Evolutionary conservation across 2,329 filamentous ascomycete species (phyloP), one percentile per base, ranked within the genome.

Genomic region (Chaetomium strumarium): DNA sequence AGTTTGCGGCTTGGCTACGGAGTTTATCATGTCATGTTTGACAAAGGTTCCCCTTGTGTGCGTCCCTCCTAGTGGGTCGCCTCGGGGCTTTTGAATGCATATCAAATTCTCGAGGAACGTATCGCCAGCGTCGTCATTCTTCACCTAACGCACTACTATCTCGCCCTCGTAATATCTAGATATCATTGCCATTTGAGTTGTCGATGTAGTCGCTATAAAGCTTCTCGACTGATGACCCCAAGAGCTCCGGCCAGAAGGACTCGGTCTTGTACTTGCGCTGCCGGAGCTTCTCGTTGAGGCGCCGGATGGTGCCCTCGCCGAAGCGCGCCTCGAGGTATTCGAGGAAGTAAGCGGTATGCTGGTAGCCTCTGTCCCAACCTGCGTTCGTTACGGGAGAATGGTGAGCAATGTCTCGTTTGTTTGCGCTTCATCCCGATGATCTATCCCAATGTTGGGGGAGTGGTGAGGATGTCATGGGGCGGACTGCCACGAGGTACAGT

Each of bases 281-380:
- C 55, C 83, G 75, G 66, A 95, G 68, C 58, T 77, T 79, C 63
- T 83, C 85, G 63, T 95, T 86, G 46, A 93, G 68, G 52, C 73
- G 76, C 51, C 80, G 72, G 29, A 87, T 75, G 0, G 79, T 80
- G 8, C 80, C 82, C 9, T 67, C 63, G 0, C 82, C 83, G 59
- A 80, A 86, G 44, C 76, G 76, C 34, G 73, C 68, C 70, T 96
- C 91, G 43, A 97, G 71, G 72, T 89, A 96, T 50, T 93, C 84
- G 46, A 97, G 71, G 62, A 97, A 97, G 68, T 89, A 97, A 1
- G 85, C 93, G 7, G 92, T 97, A 60, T 86, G 81, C 72, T 96
- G 86, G 70, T 97, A 97, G 0, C 91, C 91, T 37, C 77, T 80
- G 68, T 96, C 90, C 91, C 91, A 96, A n/a, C 78, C 76, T 16